phyloP scores from a whole-genome alignment of 352 stramenopile genomes.

The Globisporangium orthogonon region DNA sequence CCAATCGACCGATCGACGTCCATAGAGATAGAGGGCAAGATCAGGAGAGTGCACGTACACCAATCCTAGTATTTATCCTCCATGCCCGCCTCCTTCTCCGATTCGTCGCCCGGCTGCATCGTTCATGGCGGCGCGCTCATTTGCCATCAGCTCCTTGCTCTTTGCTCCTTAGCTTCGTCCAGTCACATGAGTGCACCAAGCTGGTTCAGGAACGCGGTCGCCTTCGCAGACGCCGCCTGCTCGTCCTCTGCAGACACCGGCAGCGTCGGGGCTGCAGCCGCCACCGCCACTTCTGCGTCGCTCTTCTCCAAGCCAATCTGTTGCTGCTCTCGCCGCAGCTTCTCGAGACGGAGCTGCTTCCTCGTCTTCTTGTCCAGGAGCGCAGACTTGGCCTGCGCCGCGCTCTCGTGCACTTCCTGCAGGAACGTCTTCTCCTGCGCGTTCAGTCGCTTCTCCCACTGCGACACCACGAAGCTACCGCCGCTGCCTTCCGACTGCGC shows the following conservation, averaged over 20 bases:
- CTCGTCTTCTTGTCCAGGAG: constrained; percentile 31
- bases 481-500: neutral
- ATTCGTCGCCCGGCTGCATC: too few species aligned
- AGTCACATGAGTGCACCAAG: constrained; percentile 37
- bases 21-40: neutral
- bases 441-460: constrained; percentile 77
- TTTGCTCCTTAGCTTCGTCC: neutral
- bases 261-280: neutral
- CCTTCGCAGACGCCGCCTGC: constrained; percentile 32
- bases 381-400: constrained; percentile 36
- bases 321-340: constrained; percentile 32
- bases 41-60: neutral
- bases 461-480: constrained; percentile 70
- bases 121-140: too few species aligned
- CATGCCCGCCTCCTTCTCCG: too few species aligned
- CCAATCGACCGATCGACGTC: neutral
- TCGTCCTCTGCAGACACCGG: constrained; percentile 8
- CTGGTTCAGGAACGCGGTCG: constrained; percentile 55
- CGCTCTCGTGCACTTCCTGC: constrained; percentile 53
- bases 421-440: constrained; percentile 53
- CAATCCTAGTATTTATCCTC: constrained; percentile 5
- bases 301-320: constrained; percentile 5
- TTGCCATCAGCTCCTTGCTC: neutral
- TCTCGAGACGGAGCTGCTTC: constrained; percentile 64
- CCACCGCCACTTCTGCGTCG: neutral